phyloP scores from a whole-genome alignment of 2,329 filamentous ascomycete species.

The Colletotrichum spinosum region DNA sequence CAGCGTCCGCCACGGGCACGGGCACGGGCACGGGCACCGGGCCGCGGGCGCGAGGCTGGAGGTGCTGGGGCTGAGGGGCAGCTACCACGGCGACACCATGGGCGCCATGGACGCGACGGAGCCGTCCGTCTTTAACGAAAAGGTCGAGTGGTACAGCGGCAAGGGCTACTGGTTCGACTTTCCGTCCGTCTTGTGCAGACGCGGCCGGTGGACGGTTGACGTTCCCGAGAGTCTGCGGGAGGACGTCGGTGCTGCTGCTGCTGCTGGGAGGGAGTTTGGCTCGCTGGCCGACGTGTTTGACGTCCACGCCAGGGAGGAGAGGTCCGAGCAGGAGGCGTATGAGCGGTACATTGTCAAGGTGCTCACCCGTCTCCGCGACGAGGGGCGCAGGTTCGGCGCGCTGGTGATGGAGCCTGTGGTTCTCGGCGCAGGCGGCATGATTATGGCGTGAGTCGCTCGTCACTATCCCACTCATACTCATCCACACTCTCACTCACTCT shows the following conservation, averaged over 20 bases:
- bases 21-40: constrained; percentile 51
- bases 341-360: constrained; percentile 67
- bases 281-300: constrained; percentile 71
- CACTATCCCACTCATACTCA: too few relatives aligned
- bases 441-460: constrained; percentile 71
- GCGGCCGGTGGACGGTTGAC: constrained; percentile 75
- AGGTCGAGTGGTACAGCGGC: constrained; percentile 87
- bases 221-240: constrained; percentile 61
- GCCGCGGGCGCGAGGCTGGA: constrained; percentile 67
- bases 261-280: constrained; percentile 52
- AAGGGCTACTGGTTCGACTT: constrained; percentile 86
- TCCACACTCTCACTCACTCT: too few relatives aligned
- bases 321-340: constrained; percentile 64
- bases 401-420: constrained; percentile 85
- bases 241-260: constrained; percentile 52
- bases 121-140: constrained; percentile 81
- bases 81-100: constrained; percentile 90
- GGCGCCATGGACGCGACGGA: constrained; percentile 89
- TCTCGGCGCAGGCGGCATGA: constrained; percentile 86
- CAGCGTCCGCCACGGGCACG: constrained; percentile 72
- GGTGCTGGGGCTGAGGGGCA: constrained; percentile 80
- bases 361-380: constrained; percentile 61
- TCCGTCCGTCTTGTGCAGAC: constrained; percentile 74
- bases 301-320: constrained; percentile 58
- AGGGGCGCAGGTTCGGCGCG: constrained; percentile 78